A percentile compares a stretch with the other conserved stretches of the same genome.
phyloP scores from a whole-genome alignment of 108 stramenopile genomes.

The Aurantiochytrium sp. region DNA sequence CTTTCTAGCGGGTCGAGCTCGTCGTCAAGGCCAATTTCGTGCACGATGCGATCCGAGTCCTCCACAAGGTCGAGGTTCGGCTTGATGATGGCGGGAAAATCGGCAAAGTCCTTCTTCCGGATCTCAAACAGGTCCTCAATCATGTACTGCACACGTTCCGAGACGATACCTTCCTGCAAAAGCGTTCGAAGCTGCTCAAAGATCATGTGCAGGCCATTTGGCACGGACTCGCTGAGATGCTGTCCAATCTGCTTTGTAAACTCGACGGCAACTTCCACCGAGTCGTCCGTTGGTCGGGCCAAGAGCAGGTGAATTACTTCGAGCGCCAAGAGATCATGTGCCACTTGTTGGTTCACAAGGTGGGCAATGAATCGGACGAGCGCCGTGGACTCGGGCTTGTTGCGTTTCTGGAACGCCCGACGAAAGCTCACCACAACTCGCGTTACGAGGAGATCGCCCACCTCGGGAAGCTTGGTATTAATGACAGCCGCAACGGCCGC shows the following conservation, averaged over 20 bases:
- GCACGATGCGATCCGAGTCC: conserved; percentile 91
- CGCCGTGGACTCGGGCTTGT: conserved; percentile 73
- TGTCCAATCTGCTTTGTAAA: conserved; percentile 79
- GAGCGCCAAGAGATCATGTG: conserved; percentile 87
- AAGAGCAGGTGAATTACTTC: conserved; percentile 87
- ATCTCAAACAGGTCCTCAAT: conserved; percentile 79
- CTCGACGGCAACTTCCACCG: conserved; percentile 86
- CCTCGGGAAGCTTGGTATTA: conserved; percentile 92
- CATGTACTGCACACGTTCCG: conserved; percentile 80
- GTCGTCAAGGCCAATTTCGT: conserved; percentile 87
- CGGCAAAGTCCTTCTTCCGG: conserved; percentile 58
- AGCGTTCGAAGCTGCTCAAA: conserved; percentile 87
- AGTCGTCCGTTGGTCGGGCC: conserved; percentile 89
- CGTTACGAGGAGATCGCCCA: conserved; percentile 79
- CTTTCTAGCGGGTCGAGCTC: conserved; percentile 72
- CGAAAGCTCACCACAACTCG: conserved; percentile 79
- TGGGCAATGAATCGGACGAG: conserved; percentile 82
- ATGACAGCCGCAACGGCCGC: conserved; percentile 85
- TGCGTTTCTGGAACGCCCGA: conserved; percentile 69
- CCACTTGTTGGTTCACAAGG: conserved; percentile 90
- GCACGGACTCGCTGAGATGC: conserved; percentile 69
- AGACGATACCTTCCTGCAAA: conserved; percentile 52
- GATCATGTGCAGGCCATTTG: conserved; percentile 84
- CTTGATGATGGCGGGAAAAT: conserved; percentile 58
- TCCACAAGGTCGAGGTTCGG: conserved; percentile 93